Evolutionary conservation across 257 asterid genomes (phyloP), one percentile per base, ranked within the genome.

Genomic region (Nemophila menziesii): DNA sequence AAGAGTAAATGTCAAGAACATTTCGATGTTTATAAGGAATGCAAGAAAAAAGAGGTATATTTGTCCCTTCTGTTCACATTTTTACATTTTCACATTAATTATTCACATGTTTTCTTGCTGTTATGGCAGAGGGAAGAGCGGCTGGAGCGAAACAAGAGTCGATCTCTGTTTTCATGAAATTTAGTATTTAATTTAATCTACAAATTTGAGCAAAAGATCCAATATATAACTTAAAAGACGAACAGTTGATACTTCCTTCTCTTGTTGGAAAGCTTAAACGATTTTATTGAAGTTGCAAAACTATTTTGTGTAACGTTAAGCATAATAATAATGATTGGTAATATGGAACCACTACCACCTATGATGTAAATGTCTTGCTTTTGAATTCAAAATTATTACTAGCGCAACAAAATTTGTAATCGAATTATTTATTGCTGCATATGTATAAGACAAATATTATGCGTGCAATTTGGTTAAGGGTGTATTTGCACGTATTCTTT

Each of bases 1-100:
- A 89, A 81, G 77, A 85, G 94, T 60, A 89, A 89, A 74, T 89
- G 98, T 57, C 93, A 89, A 61, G 75, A 70, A 40, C 86, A 89
- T 61, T 89, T 89, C 56, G 98, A 89, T 61, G 43, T 70, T 37
- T 89, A 89, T 81, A 84, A 84, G 82, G 94, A 84, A 71, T 89
- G 98, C 82, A 80, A 57, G 79, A 89, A 72, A 60, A 89, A 78
- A 51, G 98, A 89, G 93, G 98, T 84, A 64, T 26, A 12, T 12
- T 6, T 18, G 16, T n/a, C 3, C 27, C 19, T 17, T 16, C 22
- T 29, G 16, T 17, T 12, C 37, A 16, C 27, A 7, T 0, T 4
- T 22, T 10, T 0, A 6, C 7, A 45, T 45, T 46, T 39, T 37
- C 12, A 20, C 17, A 12, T 15, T 11, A n/a, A 6, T 20, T 41